Base-by-base conservation (phyloP, 2,329 filamentous ascomycete species). In the Pseudogymnoascus destructans region DNA sequence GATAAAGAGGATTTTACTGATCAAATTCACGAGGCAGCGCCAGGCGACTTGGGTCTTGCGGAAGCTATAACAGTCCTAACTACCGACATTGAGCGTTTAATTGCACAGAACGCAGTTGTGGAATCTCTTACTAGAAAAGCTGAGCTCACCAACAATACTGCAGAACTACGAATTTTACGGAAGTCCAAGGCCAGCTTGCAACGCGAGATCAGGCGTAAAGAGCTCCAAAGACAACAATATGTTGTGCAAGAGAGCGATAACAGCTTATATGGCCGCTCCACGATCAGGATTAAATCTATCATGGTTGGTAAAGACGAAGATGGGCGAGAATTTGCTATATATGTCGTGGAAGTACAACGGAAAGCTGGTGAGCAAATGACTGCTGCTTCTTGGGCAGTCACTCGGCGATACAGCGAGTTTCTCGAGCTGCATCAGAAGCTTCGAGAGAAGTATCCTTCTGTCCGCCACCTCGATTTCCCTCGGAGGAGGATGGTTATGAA, bases 221-320 rank as follows among this genome's bases (percentile, higher is more conserved):
- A 97, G 71, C 80, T 98, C 67, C 93, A 98, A 70, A 81, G 91
- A 57, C 93, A 95, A 70, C 95, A 98, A 69, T 98, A 98, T 66
- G 89, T 95, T 49, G 84, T 97, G 6, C 93, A 98, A 71, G 93
- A 98, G 72, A 96, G 90, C 68, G 95, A 98, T 70, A 98, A 95
- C 70, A 95, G 90, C 70, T 77, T 98, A 21, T 97, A 95, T 67
- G 93, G 93, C 2, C 87, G 92, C 15, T 92, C 93, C 2, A 89
- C 84, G 0, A 83, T 97, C 65, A 86, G 81, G 65, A 96, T 98
- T 69, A 93, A 93, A 67, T 89, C 88, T 0, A 91, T 95, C 58
- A 89, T 95, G 73, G 89, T 96, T 11, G 92, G 90, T 5, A 86
- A 84, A 61, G 93, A 97, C 63, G 87, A 92, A 25, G 91, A 96